phyloP scores from a whole-genome alignment of 345 rosid species.

The Adansonia digitata region DNA sequence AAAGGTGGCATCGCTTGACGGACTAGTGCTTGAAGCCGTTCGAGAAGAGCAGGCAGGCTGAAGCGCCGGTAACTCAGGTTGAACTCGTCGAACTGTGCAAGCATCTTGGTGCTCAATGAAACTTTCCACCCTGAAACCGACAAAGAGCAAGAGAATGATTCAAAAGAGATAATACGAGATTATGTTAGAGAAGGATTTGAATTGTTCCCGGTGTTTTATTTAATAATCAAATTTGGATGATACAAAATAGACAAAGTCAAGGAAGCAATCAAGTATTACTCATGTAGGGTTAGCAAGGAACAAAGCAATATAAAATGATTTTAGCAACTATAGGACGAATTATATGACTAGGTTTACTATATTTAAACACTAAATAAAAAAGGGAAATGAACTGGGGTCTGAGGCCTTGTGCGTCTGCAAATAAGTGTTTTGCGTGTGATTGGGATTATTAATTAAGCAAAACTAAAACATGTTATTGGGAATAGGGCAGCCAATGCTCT shows the following conservation, averaged over 20 bases:
- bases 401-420: neutral
- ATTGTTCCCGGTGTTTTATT: conserved; percentile 11
- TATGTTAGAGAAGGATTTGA: neutral
- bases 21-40: conserved; percentile 72
- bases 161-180: neutral
- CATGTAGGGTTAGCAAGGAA: conserved; percentile 39
- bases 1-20: conserved; percentile 62
- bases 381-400: conserved; percentile 18
- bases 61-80: conserved; percentile 35
- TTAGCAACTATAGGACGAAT: conserved; percentile 21
- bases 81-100: conserved; percentile 49
- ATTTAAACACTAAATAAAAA: conserved; percentile 15
- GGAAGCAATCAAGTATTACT: neutral
- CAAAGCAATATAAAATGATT: conserved; percentile 34
- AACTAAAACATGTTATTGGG: conserved; percentile 19
- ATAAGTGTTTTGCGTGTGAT: neutral
- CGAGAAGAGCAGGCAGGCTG: conserved; percentile 61
- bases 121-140: conserved; percentile 65
- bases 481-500: conserved; percentile 16
- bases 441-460: conserved; percentile 14
- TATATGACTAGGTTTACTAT: conserved; percentile 18
- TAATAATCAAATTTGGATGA: neutral
- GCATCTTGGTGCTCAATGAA: conserved; percentile 85
- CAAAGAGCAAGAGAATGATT: conserved; percentile 11
- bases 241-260: conserved; percentile 4